Evolutionary conservation across 2,329 filamentous ascomycete species (phyloP), one percentile per base, ranked within the genome.

Genomic region (Microsporum audouinii): DNA sequence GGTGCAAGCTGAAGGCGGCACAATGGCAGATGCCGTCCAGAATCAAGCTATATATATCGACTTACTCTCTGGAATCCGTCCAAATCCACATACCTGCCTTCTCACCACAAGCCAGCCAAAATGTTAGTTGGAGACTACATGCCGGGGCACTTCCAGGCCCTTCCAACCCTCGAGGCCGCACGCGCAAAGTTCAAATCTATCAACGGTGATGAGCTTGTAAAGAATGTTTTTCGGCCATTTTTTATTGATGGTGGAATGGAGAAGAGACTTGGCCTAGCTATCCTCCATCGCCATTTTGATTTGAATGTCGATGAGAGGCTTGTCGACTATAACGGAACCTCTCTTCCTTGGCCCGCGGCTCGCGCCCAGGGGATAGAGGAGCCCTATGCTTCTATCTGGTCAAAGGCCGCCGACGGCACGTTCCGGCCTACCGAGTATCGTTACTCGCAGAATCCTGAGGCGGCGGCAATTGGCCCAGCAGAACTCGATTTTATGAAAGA

Each of bases 231-330:
- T 29, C 61, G 58, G 36, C 53, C 53, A 39, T 41, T 41, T 12
- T 60, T 51, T n/a, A 43, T 58, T 62, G 51, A 60, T 60, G 34
- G 56, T 56, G 17, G 53, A 33, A 61, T 61, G 59, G 59, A 61
- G 27, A 36, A 23, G n/a, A 61, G 31, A 49, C 57, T 61, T 36
- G 38, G 59, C 38, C 49, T 61, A n/a, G n/a, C n/a, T n/a, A n/a
- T n/a, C 31, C 39, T 61, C 33, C 49, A 57, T 61, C 59, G 38
- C 27, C 53, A 61, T 36, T 61, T 61, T 36, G 59, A 57, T 51
- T 41, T 61, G 6, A 10, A 31, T 12, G 17, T 4, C 31, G 53
- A 23, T 47, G 59, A 61, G 31, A 57, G 8, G 38, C 59, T 61
- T 27, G 59, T 61, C 8, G 51, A 61, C 41, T 61, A 57, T 51